Conservation (phyloP, 495 filamentous ascomycete species). For the Aspergillus mulundensis region DNA sequence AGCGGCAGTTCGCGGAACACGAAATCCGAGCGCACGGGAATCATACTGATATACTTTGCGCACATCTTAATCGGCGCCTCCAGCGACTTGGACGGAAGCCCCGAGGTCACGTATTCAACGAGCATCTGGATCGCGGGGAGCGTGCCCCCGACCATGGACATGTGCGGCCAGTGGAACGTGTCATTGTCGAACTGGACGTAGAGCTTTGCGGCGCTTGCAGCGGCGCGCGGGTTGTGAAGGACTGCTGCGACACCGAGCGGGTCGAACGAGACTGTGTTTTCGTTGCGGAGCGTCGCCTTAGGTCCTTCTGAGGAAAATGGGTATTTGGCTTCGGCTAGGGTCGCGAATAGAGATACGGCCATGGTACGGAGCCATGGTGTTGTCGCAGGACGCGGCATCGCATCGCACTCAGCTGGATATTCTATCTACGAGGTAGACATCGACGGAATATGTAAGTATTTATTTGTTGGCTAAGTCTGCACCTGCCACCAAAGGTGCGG, state of each 20-base stretch:
- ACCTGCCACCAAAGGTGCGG: neutral
- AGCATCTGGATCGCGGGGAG: slow-evolving; percentile 28
- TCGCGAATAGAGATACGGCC: neutral
- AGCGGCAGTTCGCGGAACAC: slow-evolving; percentile 28
- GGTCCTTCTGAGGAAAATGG: slow-evolving; percentile 11
- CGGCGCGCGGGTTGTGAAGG: slow-evolving; percentile 26
- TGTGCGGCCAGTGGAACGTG: slow-evolving; percentile 29
- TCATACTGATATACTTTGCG: slow-evolving; percentile 23
- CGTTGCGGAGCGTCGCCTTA: slow-evolving; percentile 9
- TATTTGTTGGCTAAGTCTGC: neutral
- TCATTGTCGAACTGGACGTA: slow-evolving; percentile 28
- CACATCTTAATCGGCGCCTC: slow-evolving; percentile 27
- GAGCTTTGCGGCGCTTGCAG: slow-evolving; percentile 22
- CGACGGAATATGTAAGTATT: neutral
- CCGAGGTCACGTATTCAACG: slow-evolving; percentile 25
- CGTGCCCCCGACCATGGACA: slow-evolving; percentile 29
- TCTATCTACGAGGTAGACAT: no score
- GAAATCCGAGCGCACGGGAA: slow-evolving; percentile 23
- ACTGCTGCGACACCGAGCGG: slow-evolving; percentile 31
- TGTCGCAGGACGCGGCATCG: neutral
- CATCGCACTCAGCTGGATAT: neutral
- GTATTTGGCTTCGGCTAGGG: slow-evolving; percentile 9
- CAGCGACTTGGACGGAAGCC: slow-evolving; percentile 17
- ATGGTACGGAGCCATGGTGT: slow-evolving; percentile 5
- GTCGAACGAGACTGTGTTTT: slow-evolving; percentile 25